Percentiles rank a stretch among this genome's conserved stretches.
Conservation (phyloP, 164 flowering plant genomes). For the Pachysandra terminalis region DNA sequence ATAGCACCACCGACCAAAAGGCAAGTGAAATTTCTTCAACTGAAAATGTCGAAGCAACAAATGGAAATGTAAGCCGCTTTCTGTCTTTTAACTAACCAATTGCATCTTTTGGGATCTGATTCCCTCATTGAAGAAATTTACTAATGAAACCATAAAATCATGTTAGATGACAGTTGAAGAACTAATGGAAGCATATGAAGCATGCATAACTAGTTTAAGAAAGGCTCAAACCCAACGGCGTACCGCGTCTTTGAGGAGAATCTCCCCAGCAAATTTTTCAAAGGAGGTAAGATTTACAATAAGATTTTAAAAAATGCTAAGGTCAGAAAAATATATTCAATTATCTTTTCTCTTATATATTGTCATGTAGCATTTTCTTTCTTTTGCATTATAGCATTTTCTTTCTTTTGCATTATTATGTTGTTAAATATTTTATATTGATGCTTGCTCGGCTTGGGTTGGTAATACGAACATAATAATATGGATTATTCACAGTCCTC, state of each 20-base stretch:
- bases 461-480: not conserved
- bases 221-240: slow-evolving; percentile 64
- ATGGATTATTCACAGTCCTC: not conserved
- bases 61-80: slow-evolving; percentile 42
- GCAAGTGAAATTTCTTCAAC: slow-evolving; percentile 14
- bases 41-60: slow-evolving; percentile 20
- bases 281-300: slow-evolving; percentile 53
- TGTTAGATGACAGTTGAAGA: slow-evolving; percentile 66
- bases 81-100: not conserved
- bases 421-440: not conserved
- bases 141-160: not conserved
- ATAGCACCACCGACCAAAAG: slow-evolving; percentile 28
- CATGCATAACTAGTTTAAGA: slow-evolving; percentile 57
- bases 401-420: not conserved
- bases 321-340: not conserved
- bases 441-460: not conserved
- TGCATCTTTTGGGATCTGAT: not conserved
- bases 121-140: not conserved
- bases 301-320: not conserved
- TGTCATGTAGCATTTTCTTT: not conserved
- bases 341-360: not conserved
- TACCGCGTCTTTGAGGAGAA: slow-evolving; percentile 48
- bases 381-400: too few relatives aligned
- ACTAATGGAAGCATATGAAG: slow-evolving; percentile 70
- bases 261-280: slow-evolving; percentile 77